These are phyloP conservation scores for Polysphondylium violaceum DNA, from an alignment of 78 protist genomes.

Conservation along the genomic window DNA sequence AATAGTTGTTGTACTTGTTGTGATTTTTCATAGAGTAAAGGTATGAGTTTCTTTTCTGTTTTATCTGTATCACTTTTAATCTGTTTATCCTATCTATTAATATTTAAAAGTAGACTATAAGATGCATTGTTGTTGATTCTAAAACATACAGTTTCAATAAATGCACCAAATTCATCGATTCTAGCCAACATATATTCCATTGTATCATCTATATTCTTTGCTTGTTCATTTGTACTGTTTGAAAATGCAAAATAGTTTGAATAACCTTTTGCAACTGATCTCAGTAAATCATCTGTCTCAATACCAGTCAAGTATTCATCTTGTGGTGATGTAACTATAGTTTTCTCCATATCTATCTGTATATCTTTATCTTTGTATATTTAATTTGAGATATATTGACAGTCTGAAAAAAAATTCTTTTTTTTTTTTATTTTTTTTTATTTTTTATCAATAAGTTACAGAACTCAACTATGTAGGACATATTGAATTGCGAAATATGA, in stretches of 20 bases:
- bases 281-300: too few relatives aligned
- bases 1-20: slow-evolving; percentile 62
- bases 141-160: slow-evolving; percentile 51
- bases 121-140: neutral
- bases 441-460: too few relatives aligned
- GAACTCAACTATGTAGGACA: too few relatives aligned
- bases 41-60: slow-evolving; percentile 56
- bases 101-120: neutral
- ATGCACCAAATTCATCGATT: slow-evolving; percentile 75
- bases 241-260: slow-evolving; percentile 54
- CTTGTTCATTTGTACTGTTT: slow-evolving; percentile 71
- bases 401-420: too few relatives aligned
- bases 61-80: slow-evolving; percentile 66
- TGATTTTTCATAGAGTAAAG: slow-evolving; percentile 34
- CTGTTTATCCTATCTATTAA: neutral
- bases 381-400: too few relatives aligned
- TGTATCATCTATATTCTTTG: slow-evolving; percentile 38
- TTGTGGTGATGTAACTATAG: too few relatives aligned
- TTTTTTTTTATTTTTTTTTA: too few relatives aligned
- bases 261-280: slow-evolving; percentile 35
- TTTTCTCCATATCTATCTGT: too few relatives aligned
- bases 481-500: too few relatives aligned
- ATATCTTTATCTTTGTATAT: too few relatives aligned
- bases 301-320: too few relatives aligned
- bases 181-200: slow-evolving; percentile 73